These are phyloP conservation scores for Nemania serpens DNA, from an alignment of 2,329 filamentous ascomycete species.

Conservation along the genomic window DNA sequence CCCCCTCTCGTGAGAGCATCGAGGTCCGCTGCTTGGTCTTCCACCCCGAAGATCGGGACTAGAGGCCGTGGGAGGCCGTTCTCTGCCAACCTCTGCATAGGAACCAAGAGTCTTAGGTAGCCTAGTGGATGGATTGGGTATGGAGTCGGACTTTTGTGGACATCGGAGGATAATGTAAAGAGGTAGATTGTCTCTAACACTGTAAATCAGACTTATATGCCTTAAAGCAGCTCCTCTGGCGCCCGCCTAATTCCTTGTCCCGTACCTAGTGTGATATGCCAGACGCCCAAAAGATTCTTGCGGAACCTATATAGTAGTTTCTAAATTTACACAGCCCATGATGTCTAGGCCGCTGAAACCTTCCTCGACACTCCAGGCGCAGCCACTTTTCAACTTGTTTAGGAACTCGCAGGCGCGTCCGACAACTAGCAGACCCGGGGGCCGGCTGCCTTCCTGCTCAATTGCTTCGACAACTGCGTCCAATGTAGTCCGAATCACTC, in stretches of 20 bases:
- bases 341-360: conserved; percentile 77
- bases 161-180: conserved; percentile 5
- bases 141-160: background rate
- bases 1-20: conserved; percentile 62
- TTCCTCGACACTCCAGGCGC: conserved; percentile 84
- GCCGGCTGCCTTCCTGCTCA: conserved; percentile 85
- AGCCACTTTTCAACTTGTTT: conserved; percentile 58
- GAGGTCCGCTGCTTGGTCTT: conserved; percentile 61
- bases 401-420: conserved; percentile 83
- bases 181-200: conserved; percentile 22
- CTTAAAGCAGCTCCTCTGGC: background rate
- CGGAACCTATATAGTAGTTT: conserved; percentile 9
- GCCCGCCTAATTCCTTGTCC: background rate
- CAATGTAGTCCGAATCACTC: conserved; percentile 87
- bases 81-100: background rate
- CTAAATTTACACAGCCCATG: conserved; percentile 27
- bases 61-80: background rate
- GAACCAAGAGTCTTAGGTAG: no score
- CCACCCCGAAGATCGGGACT: conserved; percentile 47
- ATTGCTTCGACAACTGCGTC: conserved; percentile 79
- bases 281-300: background rate
- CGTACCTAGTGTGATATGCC: background rate
- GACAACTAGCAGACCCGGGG: conserved; percentile 85
- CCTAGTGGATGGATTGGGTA: background rate
- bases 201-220: conserved; percentile 14